Base-by-base conservation (phyloP, 164 flowering plant species). In the Sextonia rubra region DNA sequence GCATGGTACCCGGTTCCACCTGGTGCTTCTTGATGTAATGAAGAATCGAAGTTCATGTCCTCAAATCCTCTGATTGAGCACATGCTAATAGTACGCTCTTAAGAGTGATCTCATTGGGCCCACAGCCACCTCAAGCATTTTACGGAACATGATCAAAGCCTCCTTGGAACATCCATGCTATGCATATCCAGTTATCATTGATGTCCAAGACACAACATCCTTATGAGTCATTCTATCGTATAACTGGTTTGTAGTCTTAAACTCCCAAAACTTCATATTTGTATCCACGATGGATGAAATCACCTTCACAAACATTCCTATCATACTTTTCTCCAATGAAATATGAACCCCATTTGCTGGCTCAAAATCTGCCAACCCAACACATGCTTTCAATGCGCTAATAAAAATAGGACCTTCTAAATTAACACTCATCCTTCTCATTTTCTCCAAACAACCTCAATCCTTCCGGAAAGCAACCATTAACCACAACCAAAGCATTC, bases 91-190 rank as follows among this genome's bases (percentile, higher is more conserved):
- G 58, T 9, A 65, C 26, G 23, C 60, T 64, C 2, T 62, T 63
- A 18, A 64, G 49, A 17, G 64, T 70, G 22, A 70, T 64, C 20
- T 70, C 72, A 70, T 70, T 70, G 24, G 72, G 72, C 23, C 27
- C 24, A 70, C 47, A 56, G 11, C 24, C 12, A 24, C 48, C 64
- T 70, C 49, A 20, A 56, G 27, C 72, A 70, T 70, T 24, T 18
- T 17, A 3, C 44, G 17, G 8, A 70, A 70, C 48, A 55, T 29
- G 24, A 6, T 23, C 24, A 70, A 56, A 26, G 11, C 44, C 44
- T 37, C 9, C 44, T 37, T 37, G 44, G 44, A 37, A 7, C 44
- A 37, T 5, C 44, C 44, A 37, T 37, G 11, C 44, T 37, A 9
- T 37, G 44, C 44, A 37, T 37, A 37, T 37, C 44, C 11, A 37